Evolutionary conservation across 2,329 filamentous ascomycete species (phyloP), one percentile per base, ranked within the genome.

Genomic region (Claviceps sorghi): DNA sequence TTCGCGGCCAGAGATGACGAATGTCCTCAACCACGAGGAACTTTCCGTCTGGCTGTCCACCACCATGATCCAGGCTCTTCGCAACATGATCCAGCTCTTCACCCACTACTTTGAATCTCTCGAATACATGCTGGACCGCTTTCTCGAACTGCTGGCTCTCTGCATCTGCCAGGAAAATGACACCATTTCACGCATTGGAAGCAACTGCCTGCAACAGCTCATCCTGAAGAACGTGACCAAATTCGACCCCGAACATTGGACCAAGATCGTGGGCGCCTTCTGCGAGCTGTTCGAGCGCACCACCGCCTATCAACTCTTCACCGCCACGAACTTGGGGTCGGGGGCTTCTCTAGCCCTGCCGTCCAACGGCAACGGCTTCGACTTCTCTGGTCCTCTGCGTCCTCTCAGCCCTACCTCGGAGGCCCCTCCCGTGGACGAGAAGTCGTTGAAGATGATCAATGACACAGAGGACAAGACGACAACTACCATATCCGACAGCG

Each of bases 111-210:
- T 98, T 58, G 88, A 94, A 54, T 83, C 89, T 0, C 73, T 99
- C 10, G 89, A 97, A 69, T 95, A 95, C 65, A 98, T 99, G 93
- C 78, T 99, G 19, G 89, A 96, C 67, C 79, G 93, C n/a, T 97
- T 98, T 67, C 71, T 99, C 40, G 91, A 97, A 66, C 79, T 99
- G 21, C 73, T 99, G 11, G 90, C 88, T 3, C 78, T 98, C 11
- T 99, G 93, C 65, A 98, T 99, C 57, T 97, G 91, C 65, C 93
- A 99, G 67, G 93, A 99, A 65, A 98, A 98, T 61, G 93, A 99
- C 63, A 99, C 94, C 0, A 91, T 98, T 58, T 94, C 93, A 2
- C 81, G 94, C 26, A 99, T 99, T 61, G 93, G 93, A 50, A 97
- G 91, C 72, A 98, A 98, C 65, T 98, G 94, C 65, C 71, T 99